These are phyloP conservation scores for Nepenthes gracilis DNA, from an alignment of 148 eudicot genomes.

Conservation along the genomic window DNA sequence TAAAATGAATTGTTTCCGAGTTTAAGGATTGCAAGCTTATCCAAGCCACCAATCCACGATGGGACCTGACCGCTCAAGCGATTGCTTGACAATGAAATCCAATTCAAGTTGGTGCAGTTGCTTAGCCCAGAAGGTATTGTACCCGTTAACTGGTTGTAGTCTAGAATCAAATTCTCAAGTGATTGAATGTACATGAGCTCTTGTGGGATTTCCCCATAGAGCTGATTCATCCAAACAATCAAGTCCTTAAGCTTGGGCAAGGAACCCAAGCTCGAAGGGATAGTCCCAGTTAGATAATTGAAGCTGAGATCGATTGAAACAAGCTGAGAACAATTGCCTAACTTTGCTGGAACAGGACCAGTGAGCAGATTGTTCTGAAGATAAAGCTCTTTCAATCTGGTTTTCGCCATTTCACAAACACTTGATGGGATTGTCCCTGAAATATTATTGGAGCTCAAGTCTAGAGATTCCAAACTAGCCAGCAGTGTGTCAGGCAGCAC, in stretches of 20 bases:
- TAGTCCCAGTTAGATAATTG: constrained; percentile 44
- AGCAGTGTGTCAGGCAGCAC: constrained; percentile 41
- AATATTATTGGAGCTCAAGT: constrained; percentile 60
- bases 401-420: constrained; percentile 15
- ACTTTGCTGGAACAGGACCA: constrained; percentile 44
- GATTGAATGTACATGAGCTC: constrained; percentile 46
- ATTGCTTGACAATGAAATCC: constrained; percentile 83
- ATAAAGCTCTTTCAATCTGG: constrained; percentile 34
- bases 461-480: constrained; percentile 40
- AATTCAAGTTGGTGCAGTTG: constrained; percentile 65
- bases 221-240: constrained; percentile 82
- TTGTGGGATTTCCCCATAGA: constrained; percentile 69
- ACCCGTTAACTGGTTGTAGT: constrained; percentile 71
- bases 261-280: constrained; percentile 53
- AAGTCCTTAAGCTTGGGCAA: constrained; percentile 55
- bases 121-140: constrained; percentile 48
- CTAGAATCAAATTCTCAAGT: constrained; percentile 70
- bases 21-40: constrained; percentile 59
- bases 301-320: constrained; percentile 77
- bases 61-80: constrained; percentile 58
- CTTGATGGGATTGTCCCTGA: constrained; percentile 32
- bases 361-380: constrained; percentile 47
- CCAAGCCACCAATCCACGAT: constrained; percentile 52
- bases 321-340: constrained; percentile 59
- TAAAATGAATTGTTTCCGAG: constrained; percentile 65